These are phyloP conservation scores for Botrytis pseudocinerea DNA, from an alignment of 2,329 filamentous ascomycete genomes.

Conservation along the genomic window DNA sequence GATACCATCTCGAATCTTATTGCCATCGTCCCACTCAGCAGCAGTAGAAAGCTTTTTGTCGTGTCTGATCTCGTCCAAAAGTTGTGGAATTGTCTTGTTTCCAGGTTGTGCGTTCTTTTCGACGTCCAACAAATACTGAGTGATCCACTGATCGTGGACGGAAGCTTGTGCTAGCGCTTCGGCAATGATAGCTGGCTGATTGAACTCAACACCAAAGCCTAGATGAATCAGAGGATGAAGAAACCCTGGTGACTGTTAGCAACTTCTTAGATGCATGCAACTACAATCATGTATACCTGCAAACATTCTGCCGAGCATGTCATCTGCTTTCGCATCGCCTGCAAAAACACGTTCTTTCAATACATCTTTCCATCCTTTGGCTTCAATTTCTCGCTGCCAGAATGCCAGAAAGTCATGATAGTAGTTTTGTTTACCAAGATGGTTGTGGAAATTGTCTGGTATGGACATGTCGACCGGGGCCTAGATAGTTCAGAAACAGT, in stretches of 20 bases:
- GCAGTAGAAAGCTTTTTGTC: slow-evolving; percentile 59
- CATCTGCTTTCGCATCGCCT: slow-evolving; percentile 63
- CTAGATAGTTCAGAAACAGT: slow-evolving; percentile 36
- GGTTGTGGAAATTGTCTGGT: slow-evolving; percentile 55
- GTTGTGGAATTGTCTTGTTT: slow-evolving; percentile 52
- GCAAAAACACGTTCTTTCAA: slow-evolving; percentile 69
- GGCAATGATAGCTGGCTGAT: slow-evolving; percentile 77
- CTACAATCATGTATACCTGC: slow-evolving; percentile 48
- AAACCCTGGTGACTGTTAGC: slow-evolving; percentile 51
- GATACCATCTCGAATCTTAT: slow-evolving; percentile 70
- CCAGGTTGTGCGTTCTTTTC: slow-evolving; percentile 49
- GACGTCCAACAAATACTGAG: slow-evolving; percentile 53
- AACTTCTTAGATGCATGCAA: too few species aligned
- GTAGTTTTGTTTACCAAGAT: slow-evolving; percentile 62
- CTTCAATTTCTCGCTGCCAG: slow-evolving; percentile 72
- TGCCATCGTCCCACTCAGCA: slow-evolving; percentile 53
- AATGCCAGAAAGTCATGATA: slow-evolving; percentile 77
- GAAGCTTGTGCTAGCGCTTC: slow-evolving; percentile 76
- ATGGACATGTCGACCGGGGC: slow-evolving; percentile 49
- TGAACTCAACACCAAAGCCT: slow-evolving; percentile 80
- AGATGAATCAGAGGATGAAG: slow-evolving; percentile 83
- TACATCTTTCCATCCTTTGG: slow-evolving; percentile 60
- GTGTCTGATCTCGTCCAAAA: slow-evolving; percentile 60
- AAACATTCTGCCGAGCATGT: slow-evolving; percentile 68
- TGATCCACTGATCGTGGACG: slow-evolving; percentile 61